Conservation (phyloP, 495 filamentous ascomycete genomes). For the Tuber umbilicatum region DNA sequence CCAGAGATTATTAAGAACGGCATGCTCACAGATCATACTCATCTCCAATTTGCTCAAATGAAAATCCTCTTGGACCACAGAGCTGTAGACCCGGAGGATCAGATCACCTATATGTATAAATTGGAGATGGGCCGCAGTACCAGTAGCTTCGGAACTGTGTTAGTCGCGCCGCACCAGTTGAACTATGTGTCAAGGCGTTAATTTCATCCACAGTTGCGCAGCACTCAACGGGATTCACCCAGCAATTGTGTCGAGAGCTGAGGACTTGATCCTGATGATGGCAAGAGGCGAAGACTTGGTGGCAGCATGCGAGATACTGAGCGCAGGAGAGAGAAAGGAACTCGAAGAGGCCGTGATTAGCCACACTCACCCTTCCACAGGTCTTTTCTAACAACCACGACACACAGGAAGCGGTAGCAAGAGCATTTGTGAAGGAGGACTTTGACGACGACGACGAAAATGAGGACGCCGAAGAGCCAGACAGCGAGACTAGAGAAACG, state of each 20-base stretch:
- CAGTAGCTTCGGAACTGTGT: constrained; percentile 80
- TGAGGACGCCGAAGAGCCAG: constrained; percentile 7
- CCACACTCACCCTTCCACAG: neutral
- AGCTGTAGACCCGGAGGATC: constrained; percentile 56
- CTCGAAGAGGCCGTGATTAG: constrained; percentile 55
- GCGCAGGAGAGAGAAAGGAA: constrained; percentile 53
- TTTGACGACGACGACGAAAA: constrained; percentile 29
- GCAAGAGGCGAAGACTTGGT: constrained; percentile 70
- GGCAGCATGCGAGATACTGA: constrained; percentile 59
- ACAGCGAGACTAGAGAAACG: neutral
- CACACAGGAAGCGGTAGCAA: constrained; percentile 22
- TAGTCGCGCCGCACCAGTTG: constrained; percentile 47
- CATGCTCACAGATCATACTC: constrained; percentile 55
- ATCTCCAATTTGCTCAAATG: constrained; percentile 75
- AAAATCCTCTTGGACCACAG: constrained; percentile 65
- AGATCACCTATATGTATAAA: constrained; percentile 85
- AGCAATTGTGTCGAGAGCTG: constrained; percentile 67
- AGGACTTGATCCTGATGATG: constrained; percentile 62
- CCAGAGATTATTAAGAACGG: constrained; percentile 73
- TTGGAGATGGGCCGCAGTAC: constrained; percentile 61
- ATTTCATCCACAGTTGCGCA: constrained; percentile 18
- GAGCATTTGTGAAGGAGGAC: constrained; percentile 27
- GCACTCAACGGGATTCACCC: constrained; percentile 72
- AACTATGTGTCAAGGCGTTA: neutral
- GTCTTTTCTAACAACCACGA: constrained; percentile 7